Evolutionary conservation across 1,139 yeast species (phyloP), one percentile per base, ranked within the genome.

Genomic region (Zhuliangozyma parablackwelliae): DNA sequence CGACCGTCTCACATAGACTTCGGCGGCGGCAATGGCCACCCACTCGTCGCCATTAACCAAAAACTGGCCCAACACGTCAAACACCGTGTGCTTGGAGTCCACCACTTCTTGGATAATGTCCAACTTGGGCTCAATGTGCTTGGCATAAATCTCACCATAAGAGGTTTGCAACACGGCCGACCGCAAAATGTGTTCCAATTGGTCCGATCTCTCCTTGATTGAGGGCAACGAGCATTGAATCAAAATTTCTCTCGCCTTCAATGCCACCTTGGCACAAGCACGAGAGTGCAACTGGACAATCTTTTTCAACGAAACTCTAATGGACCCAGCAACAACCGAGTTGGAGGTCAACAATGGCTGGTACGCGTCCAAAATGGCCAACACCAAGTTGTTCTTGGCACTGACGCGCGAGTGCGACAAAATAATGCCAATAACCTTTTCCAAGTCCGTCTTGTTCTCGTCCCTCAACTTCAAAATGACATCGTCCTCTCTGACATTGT

Each of bases 141-240:
- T 79, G 38, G 83, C 77, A 51, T 68, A 73, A 37, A 83, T 77
- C 53, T 88, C 95, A 51, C 97, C 97, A 55, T 90, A 92, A 23
- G 83, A 75, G 28, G 95, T 78, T 54, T 86, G 89, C 51, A 90
- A 87, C 34, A 92, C 97, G 31, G 97, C 82, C 12, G 95, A 81
- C 61, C 90, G 81, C 63, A 92, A 77, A 52, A 92, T 92, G 61
- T 90, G 97, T 65, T 92, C 97, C 57, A 92, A 77, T 69, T 94
- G 98, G 58, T 90, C 97, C 21, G 96, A 84, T 68, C 98, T 83
- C 68, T 92, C 98, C 62, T 86, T 82, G 47, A 89, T 82, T 6
- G 97, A 89, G 32, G 99, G 98, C 64, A 92, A 74, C 30, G 97
- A 88, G 59, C 97, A 90, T 70, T 90, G 96, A 53, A 92, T 92